Percentiles rank a stretch among this genome's conserved stretches.
Evolutionary conservation across 164 flowering plant genomes (phyloP).

Genomic region (Tinospora cordifolia): DNA sequence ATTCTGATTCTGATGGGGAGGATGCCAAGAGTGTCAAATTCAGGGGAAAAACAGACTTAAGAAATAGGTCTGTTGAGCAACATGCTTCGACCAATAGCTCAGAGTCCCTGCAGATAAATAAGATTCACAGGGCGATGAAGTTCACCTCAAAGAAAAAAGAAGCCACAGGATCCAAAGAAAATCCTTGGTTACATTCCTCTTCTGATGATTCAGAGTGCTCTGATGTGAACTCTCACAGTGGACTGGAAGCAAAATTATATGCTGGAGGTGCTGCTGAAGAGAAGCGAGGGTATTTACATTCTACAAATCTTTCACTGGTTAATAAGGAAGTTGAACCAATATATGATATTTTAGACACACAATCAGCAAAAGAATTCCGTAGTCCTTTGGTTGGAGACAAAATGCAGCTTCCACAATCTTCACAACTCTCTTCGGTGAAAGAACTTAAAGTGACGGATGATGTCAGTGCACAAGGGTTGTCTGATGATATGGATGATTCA

Average conservation of each 20-base stretch:
- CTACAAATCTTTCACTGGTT: not conserved
- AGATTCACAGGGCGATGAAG: constrained; percentile 10
- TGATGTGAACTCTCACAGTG: not conserved
- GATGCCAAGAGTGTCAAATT: constrained; percentile 22
- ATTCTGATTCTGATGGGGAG: constrained; percentile 58
- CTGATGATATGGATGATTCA: constrained; percentile 15
- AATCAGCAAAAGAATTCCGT: constrained; percentile 6
- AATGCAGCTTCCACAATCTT: too few species aligned
- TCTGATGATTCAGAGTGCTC: constrained; percentile 22
- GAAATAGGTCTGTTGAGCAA: constrained; percentile 8
- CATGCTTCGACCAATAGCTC: constrained; percentile 9
- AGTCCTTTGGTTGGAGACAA: constrained; percentile 9
- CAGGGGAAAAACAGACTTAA: constrained; percentile 9
- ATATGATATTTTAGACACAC: constrained; percentile 1
- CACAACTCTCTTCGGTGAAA: constrained; percentile 6
- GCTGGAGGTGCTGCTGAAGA: constrained; percentile 1
- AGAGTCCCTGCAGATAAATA: constrained; percentile 2
- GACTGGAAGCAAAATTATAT: constrained; percentile 14
- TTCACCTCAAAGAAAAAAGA: constrained; percentile 12
- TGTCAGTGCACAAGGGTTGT: constrained; percentile 1
- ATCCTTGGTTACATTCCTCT: constrained; percentile 10
- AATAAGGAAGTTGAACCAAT: not conserved
- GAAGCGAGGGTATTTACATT: not conserved
- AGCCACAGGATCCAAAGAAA: not conserved
- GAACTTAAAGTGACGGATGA: constrained; percentile 13